Evolutionary conservation across 352 stramenopile genomes (phyloP), one percentile per base, ranked within the genome.

Genomic region (Globisporangium rhizosaccharum): DNA sequence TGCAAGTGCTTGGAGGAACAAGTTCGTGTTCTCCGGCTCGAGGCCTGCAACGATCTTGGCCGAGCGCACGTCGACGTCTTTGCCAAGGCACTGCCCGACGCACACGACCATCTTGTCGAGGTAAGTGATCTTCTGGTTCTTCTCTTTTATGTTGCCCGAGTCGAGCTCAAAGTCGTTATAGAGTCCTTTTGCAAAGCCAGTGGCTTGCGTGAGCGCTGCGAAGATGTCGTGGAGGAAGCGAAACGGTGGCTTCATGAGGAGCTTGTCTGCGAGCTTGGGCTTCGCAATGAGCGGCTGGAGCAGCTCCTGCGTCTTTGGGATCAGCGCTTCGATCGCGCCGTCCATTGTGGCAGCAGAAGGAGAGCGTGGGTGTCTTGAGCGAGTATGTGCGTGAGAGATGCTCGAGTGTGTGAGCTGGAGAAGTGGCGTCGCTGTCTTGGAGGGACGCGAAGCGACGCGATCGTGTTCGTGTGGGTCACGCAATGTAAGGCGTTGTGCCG

Each of bases 241-340:
- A 72, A 99, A 99, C 17, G 96, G 96, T 37, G 96, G 96, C 67
- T 98, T 98, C 62, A 73, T 70, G 45, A 99, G 80, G 46, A 99
- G 78, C 77, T 99, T 98, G 37, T 98, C 92, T 5, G 85, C 83
- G 51, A 98, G 77, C 72, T 97, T 98, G 26, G 96, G 96, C 71
- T 98, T 97, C 54, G 76, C 68, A 54, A 98, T 86, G 60, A 99
- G 74, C 33, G 76, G 80, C 67, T 96, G 85, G 56, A 98, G 75
- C 44, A 84, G 59, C 64, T 88, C 80, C 72, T 94, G 84, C 60
- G 84, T 91, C 68, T 81, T 83, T 44, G 75, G 65, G 66, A 91
- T 90, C 44, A 90, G 72, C 66, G 71, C 63, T 66, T 88, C 76
- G 26, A 90, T 69, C 53, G 74, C 62, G 48, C 88, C 81, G 26